Percentiles rank a stretch among this genome's conserved stretches.
Conservation (phyloP, 139 green algal species). For the Chlorella ohadii region DNA sequence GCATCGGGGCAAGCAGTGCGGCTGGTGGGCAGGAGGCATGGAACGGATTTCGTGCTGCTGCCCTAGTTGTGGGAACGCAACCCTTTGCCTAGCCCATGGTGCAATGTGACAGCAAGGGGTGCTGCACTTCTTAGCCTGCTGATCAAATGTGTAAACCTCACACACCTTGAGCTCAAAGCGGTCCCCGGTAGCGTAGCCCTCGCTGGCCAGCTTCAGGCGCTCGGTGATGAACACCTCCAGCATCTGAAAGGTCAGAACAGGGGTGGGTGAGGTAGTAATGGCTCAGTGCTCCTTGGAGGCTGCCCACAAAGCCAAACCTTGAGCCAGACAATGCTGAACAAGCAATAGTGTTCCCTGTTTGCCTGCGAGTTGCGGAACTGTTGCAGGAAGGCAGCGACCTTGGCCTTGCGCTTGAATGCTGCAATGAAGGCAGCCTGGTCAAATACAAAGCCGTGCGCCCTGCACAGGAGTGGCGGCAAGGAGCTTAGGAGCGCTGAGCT, state of each 20-base stretch:
- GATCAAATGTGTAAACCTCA: not conserved
- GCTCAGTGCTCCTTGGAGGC: not conserved
- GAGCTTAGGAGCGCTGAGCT: not conserved
- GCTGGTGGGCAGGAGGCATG: not conserved
- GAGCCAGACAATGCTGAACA: not conserved
- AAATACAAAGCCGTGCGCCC: slow-evolving; percentile 63
- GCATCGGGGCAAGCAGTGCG: not conserved
- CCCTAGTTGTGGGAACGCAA: too few relatives aligned
- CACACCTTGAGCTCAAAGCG: slow-evolving; percentile 60
- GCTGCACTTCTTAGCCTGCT: too few relatives aligned
- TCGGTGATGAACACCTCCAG: slow-evolving; percentile 81
- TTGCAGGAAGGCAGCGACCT: slow-evolving; percentile 58
- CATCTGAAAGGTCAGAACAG: slow-evolving; percentile 52
- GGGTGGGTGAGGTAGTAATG: not conserved
- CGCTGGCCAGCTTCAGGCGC: slow-evolving; percentile 58
- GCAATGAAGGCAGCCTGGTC: slow-evolving; percentile 67
- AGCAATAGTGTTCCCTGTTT: not conserved
- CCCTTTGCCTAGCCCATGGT: too few relatives aligned
- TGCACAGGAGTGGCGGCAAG: slow-evolving; percentile 15
- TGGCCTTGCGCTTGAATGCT: slow-evolving; percentile 52
- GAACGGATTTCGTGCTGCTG: too few relatives aligned
- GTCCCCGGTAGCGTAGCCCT: slow-evolving; percentile 29
- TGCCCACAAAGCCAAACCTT: not conserved
- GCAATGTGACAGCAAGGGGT: too few relatives aligned
- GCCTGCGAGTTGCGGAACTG: slow-evolving; percentile 69